Base-by-base conservation (phyloP, 805 yeast genomes). In the Debaryomyces hansenii region DNA sequence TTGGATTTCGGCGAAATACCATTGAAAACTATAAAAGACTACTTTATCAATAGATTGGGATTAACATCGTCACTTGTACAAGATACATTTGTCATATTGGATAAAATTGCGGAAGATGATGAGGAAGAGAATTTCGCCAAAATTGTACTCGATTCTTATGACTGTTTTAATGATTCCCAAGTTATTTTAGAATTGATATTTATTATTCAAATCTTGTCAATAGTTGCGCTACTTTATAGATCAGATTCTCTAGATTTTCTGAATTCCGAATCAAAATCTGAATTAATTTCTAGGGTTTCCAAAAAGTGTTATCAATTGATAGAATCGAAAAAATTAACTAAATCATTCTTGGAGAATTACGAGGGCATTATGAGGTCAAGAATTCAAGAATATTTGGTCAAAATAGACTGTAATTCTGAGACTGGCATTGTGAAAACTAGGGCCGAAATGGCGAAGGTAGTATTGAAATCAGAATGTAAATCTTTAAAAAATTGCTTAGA, bases 1-100 rank as follows among this genome's bases (percentile, higher is more conserved):
- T 80, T 72, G 60, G 98, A 92, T 62, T 85, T 87, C 57, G 96
- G 85, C 6, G 98, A 92, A 63, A 56, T 92, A 3, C 73, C 83
- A 1, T 53, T 84, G 20, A 53, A 58, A 0, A 58, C 62, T 3
- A 70, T 84, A 11, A 70, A 67, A 42, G 56, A 63, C 0, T 70
- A 70, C 7, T 73, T 79, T 41, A 44, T 50, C 3, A 50, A 51
- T 12, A 49, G 52, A 7, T 42, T 58, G 3, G 51, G 58, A 8
- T 40, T 58, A n/a, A 50, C 62, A 9, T 28, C 50, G 5, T 65
- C 59, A 4, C 57, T 62, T 5, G 53, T 80, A 11, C 71, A 71
- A 1, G 65, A 58, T 14, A 55, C 77, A 6, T 47, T 79, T 2
- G 63, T 64, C 39, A 57, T 52, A 3, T 63, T 51, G 59, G 48